Evolutionary conservation across 768 basidiomycete species (phyloP).

Genomic region (Tephrocybe sp.): DNA sequence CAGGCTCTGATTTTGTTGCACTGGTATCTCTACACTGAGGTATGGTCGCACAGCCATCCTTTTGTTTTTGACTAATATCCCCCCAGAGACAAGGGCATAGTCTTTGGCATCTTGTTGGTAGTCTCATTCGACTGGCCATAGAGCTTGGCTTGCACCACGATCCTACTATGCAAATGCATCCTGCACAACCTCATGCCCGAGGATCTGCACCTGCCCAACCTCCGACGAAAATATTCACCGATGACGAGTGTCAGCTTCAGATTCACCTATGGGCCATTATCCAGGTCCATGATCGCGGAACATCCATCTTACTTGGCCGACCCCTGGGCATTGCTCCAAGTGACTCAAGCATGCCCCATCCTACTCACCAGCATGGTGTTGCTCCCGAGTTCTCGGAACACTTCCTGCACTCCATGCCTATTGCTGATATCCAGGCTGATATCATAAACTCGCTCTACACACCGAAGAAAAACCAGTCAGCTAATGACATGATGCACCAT

Average conservation of each 20-base stretch:
- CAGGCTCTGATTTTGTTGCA: constrained; percentile 84
- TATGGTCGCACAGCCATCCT: constrained; percentile 27
- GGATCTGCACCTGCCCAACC: neutral
- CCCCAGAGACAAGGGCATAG: constrained; percentile 83
- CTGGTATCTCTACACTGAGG: constrained; percentile 91
- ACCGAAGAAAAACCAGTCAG: constrained; percentile 67
- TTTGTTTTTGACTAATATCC: constrained; percentile 7
- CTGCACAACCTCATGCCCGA: constrained; percentile 31
- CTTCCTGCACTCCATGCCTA: constrained; percentile 71
- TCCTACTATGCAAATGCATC: constrained; percentile 61
- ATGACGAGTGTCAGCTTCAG: constrained; percentile 76
- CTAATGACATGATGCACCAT: constrained; percentile 71
- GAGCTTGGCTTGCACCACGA: constrained; percentile 89
- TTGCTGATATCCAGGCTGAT: constrained; percentile 85
- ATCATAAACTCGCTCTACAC: constrained; percentile 86
- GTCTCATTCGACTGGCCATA: constrained; percentile 77
- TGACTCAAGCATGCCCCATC: constrained; percentile 81
- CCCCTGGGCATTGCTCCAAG: constrained; percentile 80
- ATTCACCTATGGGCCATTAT: constrained; percentile 86
- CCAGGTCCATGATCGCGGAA: constrained; percentile 84
- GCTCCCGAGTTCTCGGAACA: constrained; percentile 68
- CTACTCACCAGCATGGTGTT: constrained; percentile 42
- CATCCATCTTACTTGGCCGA: constrained; percentile 83
- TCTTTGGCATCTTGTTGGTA: constrained; percentile 86
- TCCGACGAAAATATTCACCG: constrained; percentile 49